Evolutionary conservation across 371 early-diverging fungal genomes (phyloP), one percentile per base, ranked within the genome.

Genomic region (Lichtheimia hyalospora): DNA sequence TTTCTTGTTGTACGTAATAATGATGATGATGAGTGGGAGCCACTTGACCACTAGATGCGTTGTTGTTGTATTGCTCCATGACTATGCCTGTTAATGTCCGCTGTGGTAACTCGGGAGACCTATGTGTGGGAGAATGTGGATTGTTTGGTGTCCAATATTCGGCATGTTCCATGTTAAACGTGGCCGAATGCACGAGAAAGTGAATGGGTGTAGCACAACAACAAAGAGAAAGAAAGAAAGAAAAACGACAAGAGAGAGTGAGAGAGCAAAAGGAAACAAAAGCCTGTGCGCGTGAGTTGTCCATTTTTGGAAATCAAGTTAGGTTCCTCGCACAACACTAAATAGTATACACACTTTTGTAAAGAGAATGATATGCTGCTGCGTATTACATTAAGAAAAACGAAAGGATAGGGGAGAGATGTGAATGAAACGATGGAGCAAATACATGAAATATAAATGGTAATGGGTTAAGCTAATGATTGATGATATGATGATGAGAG

Each of bases 71-170:
- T 24, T 58, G 41, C 25, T 58, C 58, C 16, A 58, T 28, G 14
- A 50, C 63, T 24, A 63, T 6, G 3, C 23, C 52, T 15, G 59
- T 48, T 20, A 64, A 27, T 7, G 64, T 44, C 14, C 25, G 49
- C 18, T 58, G 67, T 23, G 59, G 53, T 16, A 57, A 53, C 18
- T 59, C 57, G 2, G 67, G 67, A 3, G 67, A 67, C 23, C 57
- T 62, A 39, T 67, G 67, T 23, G 67, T 67, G 10, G 67, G 67
- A 5, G 67, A 67, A 18, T 67, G 67, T 10, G 67, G 67, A 24
- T 66, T 39, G n/a, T 48, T 48, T 41, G 8, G 40, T 28, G 50
- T 20, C 27, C 48, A 43, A 21, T 51, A 52, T 12, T 52, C 57
- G 18, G 55, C 21, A 24, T 43, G 56, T 2, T 55, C 24, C 56